Evolutionary conservation across 2,329 filamentous ascomycete species (phyloP).

Genomic region (Ophidiomyces ophidiicola): DNA sequence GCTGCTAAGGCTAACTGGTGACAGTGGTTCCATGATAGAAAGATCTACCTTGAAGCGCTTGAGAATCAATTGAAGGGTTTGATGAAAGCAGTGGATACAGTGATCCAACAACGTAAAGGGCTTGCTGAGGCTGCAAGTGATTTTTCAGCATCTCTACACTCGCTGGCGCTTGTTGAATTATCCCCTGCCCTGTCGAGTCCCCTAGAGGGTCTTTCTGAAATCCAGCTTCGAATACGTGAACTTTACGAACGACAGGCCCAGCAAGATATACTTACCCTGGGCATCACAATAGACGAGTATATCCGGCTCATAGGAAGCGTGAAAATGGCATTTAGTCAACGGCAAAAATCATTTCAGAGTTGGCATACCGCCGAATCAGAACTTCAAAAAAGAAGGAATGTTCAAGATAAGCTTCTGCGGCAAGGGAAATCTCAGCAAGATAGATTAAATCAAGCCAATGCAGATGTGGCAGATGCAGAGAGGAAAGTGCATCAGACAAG

Average conservation of each 20-base stretch:
- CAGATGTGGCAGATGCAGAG: conserved; percentile 90
- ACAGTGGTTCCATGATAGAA: conserved; percentile 95
- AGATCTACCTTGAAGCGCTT: conserved; percentile 84
- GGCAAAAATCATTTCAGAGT: conserved; percentile 88
- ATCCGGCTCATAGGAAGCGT: conserved; percentile 90
- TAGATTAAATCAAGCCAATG: conserved; percentile 77
- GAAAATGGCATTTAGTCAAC: conserved; percentile 81
- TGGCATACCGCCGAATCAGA: conserved; percentile 90
- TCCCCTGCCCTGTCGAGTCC: conserved; percentile 79
- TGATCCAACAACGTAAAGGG: conserved; percentile 82
- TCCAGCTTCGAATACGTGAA: conserved; percentile 87
- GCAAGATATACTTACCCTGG: conserved; percentile 89
- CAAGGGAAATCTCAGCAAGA: conserved; percentile 96
- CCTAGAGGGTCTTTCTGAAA: conserved; percentile 78
- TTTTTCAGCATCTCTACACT: conserved; percentile 85
- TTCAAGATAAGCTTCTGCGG: conserved; percentile 86
- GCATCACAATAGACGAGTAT: conserved; percentile 97
- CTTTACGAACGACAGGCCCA: conserved; percentile 94
- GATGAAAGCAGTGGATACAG: conserved; percentile 85
- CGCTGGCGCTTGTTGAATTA: conserved; percentile 81
- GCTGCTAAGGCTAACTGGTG: conserved; percentile 17
- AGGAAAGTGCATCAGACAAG: conserved; percentile 81
- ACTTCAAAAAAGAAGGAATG: conserved; percentile 73
- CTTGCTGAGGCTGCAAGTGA: conserved; percentile 88
- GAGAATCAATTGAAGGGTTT: conserved; percentile 83